Percentiles rank a stretch among this genome's conserved stretches.
Evolutionary conservation across 768 basidiomycete species (phyloP).

Genomic region (Phallus indusiatus): DNA sequence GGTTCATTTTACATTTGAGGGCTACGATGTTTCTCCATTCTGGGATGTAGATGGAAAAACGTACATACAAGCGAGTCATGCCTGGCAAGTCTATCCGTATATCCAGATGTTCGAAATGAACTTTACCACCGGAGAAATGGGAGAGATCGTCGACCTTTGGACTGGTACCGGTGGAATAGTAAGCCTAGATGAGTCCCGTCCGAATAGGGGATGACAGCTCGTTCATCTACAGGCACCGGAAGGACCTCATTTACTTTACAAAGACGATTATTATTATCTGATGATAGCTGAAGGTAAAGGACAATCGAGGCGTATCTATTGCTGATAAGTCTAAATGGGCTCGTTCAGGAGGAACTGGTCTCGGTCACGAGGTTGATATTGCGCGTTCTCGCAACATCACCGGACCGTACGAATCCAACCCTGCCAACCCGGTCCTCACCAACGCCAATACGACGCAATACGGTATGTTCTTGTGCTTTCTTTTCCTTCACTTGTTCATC

Average conservation of each 20-base stretch:
- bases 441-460: slow-evolving; percentile 4
- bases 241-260: not conserved
- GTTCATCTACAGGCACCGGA: not conserved
- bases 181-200: not conserved
- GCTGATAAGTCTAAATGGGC: not conserved
- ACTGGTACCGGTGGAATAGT: slow-evolving; percentile 3
- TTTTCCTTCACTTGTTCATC: not conserved
- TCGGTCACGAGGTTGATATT: slow-evolving; percentile 1
- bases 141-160: not conserved
- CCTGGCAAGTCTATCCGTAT: slow-evolving; percentile 13
- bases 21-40: slow-evolving; percentile 26
- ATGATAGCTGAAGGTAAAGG: slow-evolving; percentile 5
- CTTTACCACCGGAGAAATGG: slow-evolving; percentile 13
- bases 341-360: slow-evolving; percentile 2
- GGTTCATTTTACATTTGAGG: slow-evolving; percentile 24
- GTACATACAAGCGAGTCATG: slow-evolving; percentile 21
- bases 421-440: slow-evolving; percentile 3
- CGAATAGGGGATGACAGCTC: not conserved
- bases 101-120: slow-evolving; percentile 16
- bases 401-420: slow-evolving; percentile 4
- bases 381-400: not conserved
- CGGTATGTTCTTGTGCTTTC: not conserved
- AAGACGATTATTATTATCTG: slow-evolving; percentile 5
- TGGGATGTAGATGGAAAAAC: slow-evolving; percentile 24
- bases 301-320: not conserved